Evolutionary conservation across 495 filamentous ascomycete genomes (phyloP), one percentile per base, ranked within the genome.

Genomic region (Podospora appendiculata): DNA sequence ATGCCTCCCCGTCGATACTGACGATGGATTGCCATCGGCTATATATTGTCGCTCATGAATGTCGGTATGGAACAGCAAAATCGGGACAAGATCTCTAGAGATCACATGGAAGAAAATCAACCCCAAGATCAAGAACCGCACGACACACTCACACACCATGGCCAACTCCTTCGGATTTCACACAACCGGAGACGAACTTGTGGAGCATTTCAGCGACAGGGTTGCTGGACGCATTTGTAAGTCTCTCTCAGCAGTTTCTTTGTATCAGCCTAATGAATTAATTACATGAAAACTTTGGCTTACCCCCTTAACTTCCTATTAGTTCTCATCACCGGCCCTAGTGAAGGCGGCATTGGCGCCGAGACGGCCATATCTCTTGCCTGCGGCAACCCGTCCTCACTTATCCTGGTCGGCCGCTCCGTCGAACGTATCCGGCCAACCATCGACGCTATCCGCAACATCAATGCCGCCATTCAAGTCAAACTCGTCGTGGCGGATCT

Each of bases 281-380:
- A 25, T 2, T 25, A 25, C 25, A 25, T 25, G 25, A 11, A 38
- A 38, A 38, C 36, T 8, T 13, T 13, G 36, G 14, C 45, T 42
- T 3, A 11, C 9, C n/a, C 35, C 8, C 11, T 16, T 42, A 11
- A 17, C 46, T 47, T 11, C 43, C 42, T 12, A 43, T 12, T 50
- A 64, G 66, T 78, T 45, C 64, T 79, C 19, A 67, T 79, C 18
- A 81, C 78, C 17, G 80, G 80, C 33, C 66, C 74, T 7, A 73
- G 68, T n/a, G 61, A 68, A 0, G 62, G 65, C 8, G 68, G 70
- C 8, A 64, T 83, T 13, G 80, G 78, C 13, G 70, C 65, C 32
- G 63, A 64, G 42, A 77, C 75, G 8, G 73, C 73, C 41, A 56
- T 67, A 34, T 64, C 73, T 9, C 65, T 80, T 9, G 68, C 74